A percentile compares a stretch with the other conserved stretches of the same genome.
Evolutionary conservation across 768 basidiomycete genomes (phyloP).

Genomic region (Chalciporus pseudorubinellus): DNA sequence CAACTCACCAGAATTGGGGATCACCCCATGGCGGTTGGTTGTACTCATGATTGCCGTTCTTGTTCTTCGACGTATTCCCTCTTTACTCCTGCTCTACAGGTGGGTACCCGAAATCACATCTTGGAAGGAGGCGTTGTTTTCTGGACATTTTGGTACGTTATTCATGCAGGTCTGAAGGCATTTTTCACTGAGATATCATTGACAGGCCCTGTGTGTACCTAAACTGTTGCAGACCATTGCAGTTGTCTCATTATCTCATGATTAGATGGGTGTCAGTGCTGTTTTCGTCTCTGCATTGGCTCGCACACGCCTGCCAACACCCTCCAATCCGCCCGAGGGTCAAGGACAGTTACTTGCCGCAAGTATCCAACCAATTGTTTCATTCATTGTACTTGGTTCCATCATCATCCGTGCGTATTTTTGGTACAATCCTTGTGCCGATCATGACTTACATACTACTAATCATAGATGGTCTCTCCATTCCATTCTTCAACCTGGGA

Average conservation of each 20-base stretch:
- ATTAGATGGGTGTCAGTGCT: constrained; percentile 87
- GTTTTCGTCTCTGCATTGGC: constrained; percentile 85
- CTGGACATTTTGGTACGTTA: constrained; percentile 79
- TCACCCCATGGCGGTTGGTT: constrained; percentile 69
- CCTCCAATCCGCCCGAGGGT: constrained; percentile 56
- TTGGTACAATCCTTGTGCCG: neutral
- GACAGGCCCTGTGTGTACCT: constrained; percentile 51
- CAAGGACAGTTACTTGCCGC: constrained; percentile 74
- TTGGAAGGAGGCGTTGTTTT: constrained; percentile 86
- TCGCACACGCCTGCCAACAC: constrained; percentile 54
- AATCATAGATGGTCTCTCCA: constrained; percentile 60
- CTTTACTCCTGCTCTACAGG: constrained; percentile 70
- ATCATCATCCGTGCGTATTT: constrained; percentile 72
- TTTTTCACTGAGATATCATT: constrained; percentile 1
- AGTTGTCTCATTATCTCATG: neutral
- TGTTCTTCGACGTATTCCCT: constrained; percentile 75
- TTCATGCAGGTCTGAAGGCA: constrained; percentile 5
- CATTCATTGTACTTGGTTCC: constrained; percentile 84
- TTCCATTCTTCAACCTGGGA: constrained; percentile 62
- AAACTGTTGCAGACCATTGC: neutral
- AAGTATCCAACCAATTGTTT: constrained; percentile 76
- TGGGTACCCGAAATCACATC: constrained; percentile 85
- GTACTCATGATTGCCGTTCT: constrained; percentile 68
- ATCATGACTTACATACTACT: neutral
- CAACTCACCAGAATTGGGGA: constrained; percentile 52